Evolutionary conservation across 352 stramenopile species (phyloP).

Genomic region (Globisporangium camurandrum): DNA sequence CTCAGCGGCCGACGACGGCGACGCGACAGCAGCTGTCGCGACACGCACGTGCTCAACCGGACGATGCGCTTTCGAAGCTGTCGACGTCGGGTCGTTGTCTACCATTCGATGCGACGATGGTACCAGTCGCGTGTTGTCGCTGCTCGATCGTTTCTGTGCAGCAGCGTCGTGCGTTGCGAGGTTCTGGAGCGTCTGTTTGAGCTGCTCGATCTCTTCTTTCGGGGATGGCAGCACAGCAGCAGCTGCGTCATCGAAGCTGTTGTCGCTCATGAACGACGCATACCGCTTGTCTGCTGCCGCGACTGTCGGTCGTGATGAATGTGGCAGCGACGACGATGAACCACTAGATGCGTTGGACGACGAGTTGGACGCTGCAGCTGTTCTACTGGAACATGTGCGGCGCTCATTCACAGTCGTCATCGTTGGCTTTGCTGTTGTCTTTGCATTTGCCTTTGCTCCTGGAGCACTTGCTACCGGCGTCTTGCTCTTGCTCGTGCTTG

Average conservation of each 20-base stretch:
- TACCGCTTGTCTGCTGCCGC: neutral
- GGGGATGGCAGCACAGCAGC: slow-evolving; percentile 23
- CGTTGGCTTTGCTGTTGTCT: neutral
- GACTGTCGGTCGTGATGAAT: neutral
- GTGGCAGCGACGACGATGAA: too few relatives aligned
- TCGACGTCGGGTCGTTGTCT: too few relatives aligned
- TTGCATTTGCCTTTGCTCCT: too few relatives aligned
- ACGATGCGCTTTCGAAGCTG: too few relatives aligned
- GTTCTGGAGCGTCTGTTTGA: slow-evolving; percentile 67
- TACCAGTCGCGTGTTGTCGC: too few relatives aligned
- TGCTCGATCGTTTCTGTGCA: too few relatives aligned
- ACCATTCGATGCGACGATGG: neutral
- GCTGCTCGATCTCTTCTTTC: slow-evolving; percentile 53
- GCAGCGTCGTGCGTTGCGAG: slow-evolving; percentile 31
- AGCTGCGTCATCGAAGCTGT: slow-evolving; percentile 2
- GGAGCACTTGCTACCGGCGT: too few relatives aligned
- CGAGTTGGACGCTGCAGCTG: neutral
- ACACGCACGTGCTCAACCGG: slow-evolving; percentile 23
- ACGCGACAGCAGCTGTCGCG: slow-evolving; percentile 10
- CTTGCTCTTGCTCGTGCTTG: too few relatives aligned
- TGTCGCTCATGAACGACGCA: slow-evolving; percentile 7
- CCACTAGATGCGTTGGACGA: neutral
- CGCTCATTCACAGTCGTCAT: neutral
- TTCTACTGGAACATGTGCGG: neutral
- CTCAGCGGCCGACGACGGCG: slow-evolving; percentile 9